Conservation (phyloP, 2,329 filamentous ascomycete genomes). For the Penicillium freii region DNA sequence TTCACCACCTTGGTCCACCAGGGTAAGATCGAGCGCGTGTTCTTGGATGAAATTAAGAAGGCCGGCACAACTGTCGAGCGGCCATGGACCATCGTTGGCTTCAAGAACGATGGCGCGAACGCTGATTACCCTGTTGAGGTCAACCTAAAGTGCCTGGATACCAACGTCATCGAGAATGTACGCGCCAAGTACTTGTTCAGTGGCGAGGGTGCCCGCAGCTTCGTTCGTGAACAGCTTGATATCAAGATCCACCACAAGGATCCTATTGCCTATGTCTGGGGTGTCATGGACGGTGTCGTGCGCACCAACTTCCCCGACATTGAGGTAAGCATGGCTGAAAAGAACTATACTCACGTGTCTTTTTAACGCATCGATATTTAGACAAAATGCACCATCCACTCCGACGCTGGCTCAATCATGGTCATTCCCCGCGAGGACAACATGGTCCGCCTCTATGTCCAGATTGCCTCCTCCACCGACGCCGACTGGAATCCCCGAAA, state of each 20-base stretch:
- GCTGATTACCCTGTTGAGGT: conserved; percentile 78
- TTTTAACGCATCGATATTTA: conserved; percentile 24
- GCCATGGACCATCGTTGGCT: conserved; percentile 62
- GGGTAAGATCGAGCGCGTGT: conserved; percentile 61
- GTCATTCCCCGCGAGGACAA: conserved; percentile 55
- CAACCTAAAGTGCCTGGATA: conserved; percentile 72
- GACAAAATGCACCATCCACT: conserved; percentile 69
- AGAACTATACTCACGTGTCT: not conserved
- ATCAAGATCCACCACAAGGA: conserved; percentile 66
- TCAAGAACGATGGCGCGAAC: conserved; percentile 59
- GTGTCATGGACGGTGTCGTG: conserved; percentile 66
- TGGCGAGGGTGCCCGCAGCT: conserved; percentile 61
- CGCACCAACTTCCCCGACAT: conserved; percentile 63
- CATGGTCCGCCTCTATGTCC: conserved; percentile 52
- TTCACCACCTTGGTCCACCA: conserved; percentile 64
- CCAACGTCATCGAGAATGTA: conserved; percentile 64
- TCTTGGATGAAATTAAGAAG: conserved; percentile 61
- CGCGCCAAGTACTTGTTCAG: conserved; percentile 63
- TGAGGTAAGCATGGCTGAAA: conserved; percentile 44
- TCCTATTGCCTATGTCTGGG: conserved; percentile 63
- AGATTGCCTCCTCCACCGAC: conserved; percentile 63
- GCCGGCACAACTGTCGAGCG: conserved; percentile 56
- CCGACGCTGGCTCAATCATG: conserved; percentile 63
- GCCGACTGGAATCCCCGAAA: conserved; percentile 61
- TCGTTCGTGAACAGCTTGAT: conserved; percentile 61